Conservation (phyloP, 345 rosid genomes). For the Aethionema arabicum region DNA sequence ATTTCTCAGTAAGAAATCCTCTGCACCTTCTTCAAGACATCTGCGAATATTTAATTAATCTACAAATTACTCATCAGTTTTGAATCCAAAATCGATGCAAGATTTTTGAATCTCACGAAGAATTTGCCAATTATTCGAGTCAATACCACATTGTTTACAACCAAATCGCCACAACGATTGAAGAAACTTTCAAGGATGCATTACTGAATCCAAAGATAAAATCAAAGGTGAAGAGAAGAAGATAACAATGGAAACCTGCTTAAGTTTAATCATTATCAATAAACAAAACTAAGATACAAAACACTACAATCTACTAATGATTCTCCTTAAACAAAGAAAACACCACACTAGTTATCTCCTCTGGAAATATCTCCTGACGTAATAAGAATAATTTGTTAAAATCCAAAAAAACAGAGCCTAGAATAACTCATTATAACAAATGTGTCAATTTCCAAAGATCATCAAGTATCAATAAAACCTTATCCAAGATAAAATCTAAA, state of each 20-base stretch:
- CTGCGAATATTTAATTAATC: slow-evolving; percentile 38
- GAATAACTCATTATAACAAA: slow-evolving; percentile 1
- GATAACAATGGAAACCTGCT: not conserved
- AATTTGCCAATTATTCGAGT: no score
- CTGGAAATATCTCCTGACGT: no score
- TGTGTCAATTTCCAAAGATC: not conserved
- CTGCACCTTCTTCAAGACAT: slow-evolving; percentile 95
- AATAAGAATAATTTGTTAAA: not conserved
- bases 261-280: not conserved
- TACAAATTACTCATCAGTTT: not conserved
- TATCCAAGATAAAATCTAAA: no score
- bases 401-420: not conserved
- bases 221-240: not conserved
- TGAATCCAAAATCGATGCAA: not conserved
- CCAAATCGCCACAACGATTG: no score
- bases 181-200: not conserved
- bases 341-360: no score
- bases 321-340: not conserved
- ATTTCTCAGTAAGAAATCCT: slow-evolving; percentile 72
- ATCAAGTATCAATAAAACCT: no score
- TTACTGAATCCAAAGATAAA: not conserved
- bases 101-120: not conserved
- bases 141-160: no score
- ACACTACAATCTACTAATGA: not conserved
- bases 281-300: not conserved